Evolutionary conservation across 768 basidiomycete genomes (phyloP), one percentile per base, ranked within the genome.

Genomic region (Russula compacta): DNA sequence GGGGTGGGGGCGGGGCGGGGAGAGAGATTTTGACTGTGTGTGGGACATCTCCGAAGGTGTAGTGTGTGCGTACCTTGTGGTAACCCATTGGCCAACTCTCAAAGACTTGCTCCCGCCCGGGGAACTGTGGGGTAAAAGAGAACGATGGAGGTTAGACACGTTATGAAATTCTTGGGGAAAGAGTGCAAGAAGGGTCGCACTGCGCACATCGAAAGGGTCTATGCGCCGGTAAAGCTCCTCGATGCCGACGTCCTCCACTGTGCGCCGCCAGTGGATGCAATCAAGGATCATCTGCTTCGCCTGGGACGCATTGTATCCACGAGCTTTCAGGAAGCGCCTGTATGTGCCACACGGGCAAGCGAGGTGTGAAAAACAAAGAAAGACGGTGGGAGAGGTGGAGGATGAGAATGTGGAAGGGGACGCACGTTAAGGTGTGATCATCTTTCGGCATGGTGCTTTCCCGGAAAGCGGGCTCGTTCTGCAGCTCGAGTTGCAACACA

Each of bases 41-140:
- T n/a, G 14, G 33, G 55, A 3, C 21, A 48, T 29, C 29, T 10
- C 33, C 10, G 24, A 33, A 15, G 21, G 17, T 5, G 14, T 35
- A 2, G 15, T 39, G 29, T 1, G 50, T 57, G 61, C 78, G 35
- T 53, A 82, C 86, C 75, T 88, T 89, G 71, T 90, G 87, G 66
- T 86, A 89, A 65, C 81, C 88, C 76, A 89, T 80, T 3, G 86
- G 86, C 87, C 87, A 90, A 63, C 80, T 83, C 55, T 86, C 81
- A 64, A 88, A 87, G 7, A 89, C 81, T 1, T 79, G 78, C 54
- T 82, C 78, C 47, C 87, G 81, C 64, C 83, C 85, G 1, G 85
- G 85, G 67, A 83, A 90, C 87, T 90, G 53, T 29, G 9, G 33
- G 14, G 46, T 1, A 39, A 17, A 44, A 50, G 39, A 24, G 59